Percentiles rank a stretch among this genome's conserved stretches.
Evolutionary conservation across 805 yeast genomes (phyloP).

Genomic region (Cyberlindnera suaveolens): DNA sequence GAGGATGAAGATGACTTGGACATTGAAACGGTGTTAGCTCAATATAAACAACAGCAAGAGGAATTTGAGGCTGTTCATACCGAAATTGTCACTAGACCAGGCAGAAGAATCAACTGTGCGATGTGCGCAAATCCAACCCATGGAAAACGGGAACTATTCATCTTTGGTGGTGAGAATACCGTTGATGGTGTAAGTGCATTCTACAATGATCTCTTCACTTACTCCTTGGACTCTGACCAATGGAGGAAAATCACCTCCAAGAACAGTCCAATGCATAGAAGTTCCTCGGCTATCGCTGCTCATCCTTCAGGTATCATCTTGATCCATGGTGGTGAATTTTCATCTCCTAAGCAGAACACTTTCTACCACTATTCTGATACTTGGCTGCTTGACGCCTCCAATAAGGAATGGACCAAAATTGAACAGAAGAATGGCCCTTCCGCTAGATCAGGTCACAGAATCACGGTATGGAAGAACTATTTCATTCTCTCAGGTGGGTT

Average conservation of each 20-base stretch:
- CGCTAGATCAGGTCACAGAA: slow-evolving; percentile 88
- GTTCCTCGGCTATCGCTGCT: slow-evolving; percentile 88
- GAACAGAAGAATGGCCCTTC: slow-evolving; percentile 73
- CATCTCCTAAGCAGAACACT: slow-evolving; percentile 92
- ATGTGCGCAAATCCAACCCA: slow-evolving; percentile 71
- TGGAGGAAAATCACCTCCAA: slow-evolving; percentile 81
- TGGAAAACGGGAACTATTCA: slow-evolving; percentile 67
- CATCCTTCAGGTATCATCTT: slow-evolving; percentile 86
- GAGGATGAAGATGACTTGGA: slow-evolving; percentile 83
- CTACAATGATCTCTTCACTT: slow-evolving; percentile 74
- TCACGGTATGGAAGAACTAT: slow-evolving; percentile 88
- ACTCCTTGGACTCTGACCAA: slow-evolving; percentile 65
- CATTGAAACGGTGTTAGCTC: slow-evolving; percentile 74
- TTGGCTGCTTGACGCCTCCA: slow-evolving; percentile 81
- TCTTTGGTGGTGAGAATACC: slow-evolving; percentile 87
- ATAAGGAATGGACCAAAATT: slow-evolving; percentile 86
- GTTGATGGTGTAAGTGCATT: slow-evolving; percentile 50
- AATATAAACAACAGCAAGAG: slow-evolving; percentile 74
- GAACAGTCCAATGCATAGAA: slow-evolving; percentile 86
- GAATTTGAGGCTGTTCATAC: slow-evolving; percentile 67
- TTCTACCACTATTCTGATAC: slow-evolving; percentile 96
- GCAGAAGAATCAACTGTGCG: slow-evolving; percentile 65
- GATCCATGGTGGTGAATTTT: slow-evolving; percentile 94
- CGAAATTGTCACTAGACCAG: slow-evolving; percentile 52
- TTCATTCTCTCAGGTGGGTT: slow-evolving; percentile 88